These are phyloP conservation scores for Oryza officinalis DNA, from an alignment of 176 grass and related monocot genomes.

Conservation along the genomic window DNA sequence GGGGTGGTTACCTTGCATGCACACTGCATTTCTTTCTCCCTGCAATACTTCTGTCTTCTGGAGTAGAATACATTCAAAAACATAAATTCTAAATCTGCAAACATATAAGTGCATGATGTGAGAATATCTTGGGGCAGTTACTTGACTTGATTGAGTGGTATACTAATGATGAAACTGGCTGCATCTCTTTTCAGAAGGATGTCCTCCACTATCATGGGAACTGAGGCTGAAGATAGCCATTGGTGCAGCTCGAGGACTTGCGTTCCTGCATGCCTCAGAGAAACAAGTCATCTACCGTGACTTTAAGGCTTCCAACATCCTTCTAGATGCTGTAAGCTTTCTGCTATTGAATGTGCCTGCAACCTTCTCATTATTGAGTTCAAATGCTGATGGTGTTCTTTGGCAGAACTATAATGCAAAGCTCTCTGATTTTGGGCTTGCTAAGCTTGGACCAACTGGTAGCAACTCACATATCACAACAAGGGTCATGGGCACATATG, in stretches of 20 bases:
- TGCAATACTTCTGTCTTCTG: neutral
- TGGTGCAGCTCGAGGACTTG: conserved; percentile 65
- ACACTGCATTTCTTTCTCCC: neutral
- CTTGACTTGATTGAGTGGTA: neutral
- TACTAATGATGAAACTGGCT: conserved; percentile 10
- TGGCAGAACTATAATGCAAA: conserved; percentile 76
- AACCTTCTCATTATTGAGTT: neutral
- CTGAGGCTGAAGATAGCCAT: conserved; percentile 71
- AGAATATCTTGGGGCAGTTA: neutral
- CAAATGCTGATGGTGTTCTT: conserved; percentile 9
- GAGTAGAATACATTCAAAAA: neutral
- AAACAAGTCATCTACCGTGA: conserved; percentile 86
- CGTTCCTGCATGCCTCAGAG: conserved; percentile 75
- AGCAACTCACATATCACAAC: conserved; percentile 88
- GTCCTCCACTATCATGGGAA: conserved; percentile 56
- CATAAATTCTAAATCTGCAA: neutral
- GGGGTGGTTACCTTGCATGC: neutral
- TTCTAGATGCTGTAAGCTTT: conserved; percentile 67
- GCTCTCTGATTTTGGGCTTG: conserved; percentile 95
- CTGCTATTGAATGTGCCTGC: neutral
- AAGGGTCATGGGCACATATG: conserved; percentile 89
- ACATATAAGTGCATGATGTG: too few relatives aligned
- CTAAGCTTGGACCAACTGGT: conserved; percentile 78
- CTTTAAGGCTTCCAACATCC: conserved; percentile 76
- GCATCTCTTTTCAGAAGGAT: conserved; percentile 49